Conservation (phyloP, 805 yeast species). For the Yamadazyma nakazawae region DNA sequence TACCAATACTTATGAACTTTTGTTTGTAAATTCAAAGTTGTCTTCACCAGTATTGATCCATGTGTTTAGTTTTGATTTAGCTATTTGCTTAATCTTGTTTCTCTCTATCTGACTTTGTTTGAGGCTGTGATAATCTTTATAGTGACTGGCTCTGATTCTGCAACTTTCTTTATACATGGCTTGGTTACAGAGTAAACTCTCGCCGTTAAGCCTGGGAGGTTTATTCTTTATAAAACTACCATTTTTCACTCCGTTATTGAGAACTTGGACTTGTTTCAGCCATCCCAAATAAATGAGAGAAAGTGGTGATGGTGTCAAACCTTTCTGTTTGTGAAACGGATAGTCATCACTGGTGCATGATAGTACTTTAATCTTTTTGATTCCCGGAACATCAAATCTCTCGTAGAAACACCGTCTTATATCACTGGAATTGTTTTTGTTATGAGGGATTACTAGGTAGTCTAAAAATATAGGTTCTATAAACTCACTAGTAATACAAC, state of each 20-base stretch:
- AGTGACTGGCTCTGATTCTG: neutral
- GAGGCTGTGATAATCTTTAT: conserved; percentile 25
- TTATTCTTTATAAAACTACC: conserved; percentile 50
- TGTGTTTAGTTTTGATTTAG: conserved; percentile 29
- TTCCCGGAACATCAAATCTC: conserved; percentile 15
- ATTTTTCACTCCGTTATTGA: conserved; percentile 59
- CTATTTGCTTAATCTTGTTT: neutral
- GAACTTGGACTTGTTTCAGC: conserved; percentile 29
- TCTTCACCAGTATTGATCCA: conserved; percentile 49
- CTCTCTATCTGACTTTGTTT: conserved; percentile 22
- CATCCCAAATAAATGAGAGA: conserved; percentile 27
- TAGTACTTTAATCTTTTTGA: conserved; percentile 19
- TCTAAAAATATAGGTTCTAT: conserved; percentile 38
- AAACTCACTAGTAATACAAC: conserved; percentile 37
- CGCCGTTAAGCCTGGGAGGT: conserved; percentile 44
- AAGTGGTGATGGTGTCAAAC: conserved; percentile 26
- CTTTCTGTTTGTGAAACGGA: conserved; percentile 21
- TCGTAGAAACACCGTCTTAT: conserved; percentile 42
- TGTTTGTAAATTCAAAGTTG: conserved; percentile 27
- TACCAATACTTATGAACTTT: neutral
- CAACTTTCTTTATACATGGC: conserved; percentile 6
- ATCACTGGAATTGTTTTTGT: conserved; percentile 24
- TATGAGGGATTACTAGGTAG: conserved; percentile 48
- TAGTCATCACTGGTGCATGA: conserved; percentile 21
- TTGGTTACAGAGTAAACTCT: conserved; percentile 34